phyloP scores from a whole-genome alignment of 257 asterid species.

The Capsicum chinense region DNA sequence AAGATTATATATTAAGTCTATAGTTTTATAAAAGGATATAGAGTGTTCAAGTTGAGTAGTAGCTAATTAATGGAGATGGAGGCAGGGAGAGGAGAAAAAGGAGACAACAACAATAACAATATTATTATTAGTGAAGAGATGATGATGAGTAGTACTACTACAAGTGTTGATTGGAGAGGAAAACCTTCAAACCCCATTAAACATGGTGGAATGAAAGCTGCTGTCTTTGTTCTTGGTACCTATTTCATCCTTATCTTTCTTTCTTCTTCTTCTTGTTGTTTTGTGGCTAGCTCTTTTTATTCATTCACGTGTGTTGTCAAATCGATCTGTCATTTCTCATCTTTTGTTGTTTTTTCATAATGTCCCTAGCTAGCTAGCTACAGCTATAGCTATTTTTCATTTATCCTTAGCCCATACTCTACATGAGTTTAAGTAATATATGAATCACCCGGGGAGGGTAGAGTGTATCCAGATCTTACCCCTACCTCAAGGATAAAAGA shows the following conservation, averaged over 20 bases:
- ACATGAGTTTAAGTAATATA: too few species aligned
- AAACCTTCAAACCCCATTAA: slow-evolving; percentile 67
- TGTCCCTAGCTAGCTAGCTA: not conserved
- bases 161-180: slow-evolving; percentile 84
- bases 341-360: too few species aligned
- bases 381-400: too few species aligned
- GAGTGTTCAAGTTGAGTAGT: too few species aligned
- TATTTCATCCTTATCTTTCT: not conserved
- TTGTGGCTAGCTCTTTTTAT: not conserved
- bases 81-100: slow-evolving; percentile 35
- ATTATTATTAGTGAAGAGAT: slow-evolving; percentile 30
- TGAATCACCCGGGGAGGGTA: too few species aligned
- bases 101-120: slow-evolving; percentile 9
- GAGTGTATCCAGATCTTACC: too few species aligned
- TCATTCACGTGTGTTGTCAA: not conserved
- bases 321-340: not conserved
- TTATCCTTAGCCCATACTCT: too few species aligned
- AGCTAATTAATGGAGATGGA: slow-evolving; percentile 43
- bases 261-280: not conserved
- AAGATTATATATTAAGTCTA: too few species aligned
- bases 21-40: too few species aligned
- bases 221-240: slow-evolving; percentile 77
- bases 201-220: slow-evolving; percentile 91
- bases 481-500: too few species aligned
- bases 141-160: not conserved